Conservation (phyloP, 1,284 basidiomycete genomes). For the Ganoderma multipileum region DNA sequence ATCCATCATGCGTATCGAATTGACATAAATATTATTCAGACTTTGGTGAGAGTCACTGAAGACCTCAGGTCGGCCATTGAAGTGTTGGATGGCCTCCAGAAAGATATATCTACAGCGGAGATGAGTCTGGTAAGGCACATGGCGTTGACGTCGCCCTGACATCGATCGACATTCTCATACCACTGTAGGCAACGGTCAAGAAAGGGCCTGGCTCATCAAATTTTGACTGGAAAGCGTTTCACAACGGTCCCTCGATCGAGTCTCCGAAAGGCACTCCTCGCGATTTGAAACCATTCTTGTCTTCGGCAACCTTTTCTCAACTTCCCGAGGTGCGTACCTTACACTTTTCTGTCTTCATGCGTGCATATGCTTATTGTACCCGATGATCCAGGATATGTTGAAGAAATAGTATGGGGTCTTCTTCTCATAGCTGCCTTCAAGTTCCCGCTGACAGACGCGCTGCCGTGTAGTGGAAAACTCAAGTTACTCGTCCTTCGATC, state of each 20-base stretch:
- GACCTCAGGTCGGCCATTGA: not conserved
- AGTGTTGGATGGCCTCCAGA: not conserved
- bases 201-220: not conserved
- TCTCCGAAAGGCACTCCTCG: not conserved
- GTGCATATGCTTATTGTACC: not conserved
- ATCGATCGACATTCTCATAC: not conserved
- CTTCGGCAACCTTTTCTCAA: not conserved
- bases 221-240: constrained; percentile 1
- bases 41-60: not conserved
- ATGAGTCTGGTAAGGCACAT: not conserved
- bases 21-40: not conserved
- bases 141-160: not conserved
- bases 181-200: not conserved
- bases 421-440: not conserved
- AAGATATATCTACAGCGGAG: not conserved
- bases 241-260: not conserved
- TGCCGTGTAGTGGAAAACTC: not conserved
- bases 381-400: not conserved
- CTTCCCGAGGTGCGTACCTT: not conserved
- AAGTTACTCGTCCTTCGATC: constrained; percentile 6
- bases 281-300: not conserved
- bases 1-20: not conserved
- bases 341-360: not conserved
- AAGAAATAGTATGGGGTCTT: not conserved
- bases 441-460: not conserved